Evolutionary conservation across 768 basidiomycete species (phyloP), one percentile per base, ranked within the genome.

Genomic region (Cyclocybe aegerita): DNA sequence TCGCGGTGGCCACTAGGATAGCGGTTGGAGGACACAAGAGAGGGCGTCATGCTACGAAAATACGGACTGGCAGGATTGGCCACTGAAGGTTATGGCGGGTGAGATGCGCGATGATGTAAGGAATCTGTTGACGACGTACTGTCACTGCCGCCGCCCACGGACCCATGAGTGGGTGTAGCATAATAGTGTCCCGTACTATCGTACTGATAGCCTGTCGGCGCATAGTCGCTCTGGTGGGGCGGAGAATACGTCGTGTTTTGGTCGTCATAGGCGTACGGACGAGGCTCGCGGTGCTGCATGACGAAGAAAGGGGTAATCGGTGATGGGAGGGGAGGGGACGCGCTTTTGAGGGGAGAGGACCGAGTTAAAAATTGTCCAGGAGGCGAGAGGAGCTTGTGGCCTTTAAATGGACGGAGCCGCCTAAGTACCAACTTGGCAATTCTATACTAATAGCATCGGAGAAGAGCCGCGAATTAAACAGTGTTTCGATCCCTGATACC

Each of bases 401-500:
- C 69, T 75, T 77, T 75, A 76, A 73, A 73, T 74, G 64, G 61
- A 67, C 68, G 73, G 68, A 65, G 60, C 69, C 69, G 66, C 59
- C 65, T 65, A 72, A 63, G 62, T 71, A 65, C 64, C 65, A 68
- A 71, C 66, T 71, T 72, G 69, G 71, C 63, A 73, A 69, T 57
- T 62, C 65, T 57, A 63, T 61, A 59, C 55, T 49, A 61, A 60
- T 65, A 66, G 64, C 66, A 65, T 67, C 59, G 62, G 64, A 40
- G 55, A 49, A 55, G 64, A 62, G 63, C 61, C 63, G 67, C 65
- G 66, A 71, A 59, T 62, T 64, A 69, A 65, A 71, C 72, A 71
- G 68, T 64, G 60, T 58, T 64, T 66, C 60, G 64, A 67, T 66
- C 67, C 66, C 62, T 64, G 66, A 66, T 69, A 65, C 74, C 72